Percentiles rank a stretch among this genome's conserved stretches.
Conservation (phyloP, 2,329 filamentous ascomycete species). For the Sclerotinia trifoliorum region DNA sequence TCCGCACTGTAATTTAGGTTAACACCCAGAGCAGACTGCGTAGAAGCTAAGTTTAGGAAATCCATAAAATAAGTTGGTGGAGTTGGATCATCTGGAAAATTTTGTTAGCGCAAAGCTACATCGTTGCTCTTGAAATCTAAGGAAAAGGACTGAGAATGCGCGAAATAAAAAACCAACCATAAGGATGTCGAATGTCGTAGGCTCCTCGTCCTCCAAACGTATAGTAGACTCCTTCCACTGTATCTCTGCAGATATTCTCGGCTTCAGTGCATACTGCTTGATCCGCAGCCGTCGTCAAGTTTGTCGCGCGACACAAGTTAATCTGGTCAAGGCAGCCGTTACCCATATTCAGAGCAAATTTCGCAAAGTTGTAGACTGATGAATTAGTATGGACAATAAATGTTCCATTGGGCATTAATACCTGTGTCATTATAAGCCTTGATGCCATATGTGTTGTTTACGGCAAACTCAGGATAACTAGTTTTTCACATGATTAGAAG, state of each 20-base stretch:
- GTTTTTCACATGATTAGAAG: not conserved
- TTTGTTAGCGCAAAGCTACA: not conserved
- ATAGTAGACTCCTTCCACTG: constrained; percentile 47
- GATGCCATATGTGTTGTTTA: constrained; percentile 49
- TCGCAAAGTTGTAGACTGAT: constrained; percentile 55
- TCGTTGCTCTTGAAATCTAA: not conserved
- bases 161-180: constrained; percentile 12
- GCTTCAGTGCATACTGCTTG: constrained; percentile 51
- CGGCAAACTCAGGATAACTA: constrained; percentile 40
- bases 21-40: constrained; percentile 23
- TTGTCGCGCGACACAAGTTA: constrained; percentile 47
- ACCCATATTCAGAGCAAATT: constrained; percentile 48
- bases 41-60: constrained; percentile 25
- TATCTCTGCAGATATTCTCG: constrained; percentile 54
- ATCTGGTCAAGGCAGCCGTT: constrained; percentile 45
- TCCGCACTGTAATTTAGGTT: constrained; percentile 18
- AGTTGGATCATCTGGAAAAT: constrained; percentile 47
- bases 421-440: constrained; percentile 33
- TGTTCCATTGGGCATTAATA: not conserved
- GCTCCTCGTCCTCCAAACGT: constrained; percentile 44
- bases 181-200: constrained; percentile 54
- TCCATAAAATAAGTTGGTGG: constrained; percentile 51
- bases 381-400: not conserved
- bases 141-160: not conserved
- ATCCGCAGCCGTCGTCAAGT: constrained; percentile 43